These are phyloP conservation scores for Tanacetum coccineum DNA, from an alignment of 129 eudicot genomes.

Conservation along the genomic window DNA sequence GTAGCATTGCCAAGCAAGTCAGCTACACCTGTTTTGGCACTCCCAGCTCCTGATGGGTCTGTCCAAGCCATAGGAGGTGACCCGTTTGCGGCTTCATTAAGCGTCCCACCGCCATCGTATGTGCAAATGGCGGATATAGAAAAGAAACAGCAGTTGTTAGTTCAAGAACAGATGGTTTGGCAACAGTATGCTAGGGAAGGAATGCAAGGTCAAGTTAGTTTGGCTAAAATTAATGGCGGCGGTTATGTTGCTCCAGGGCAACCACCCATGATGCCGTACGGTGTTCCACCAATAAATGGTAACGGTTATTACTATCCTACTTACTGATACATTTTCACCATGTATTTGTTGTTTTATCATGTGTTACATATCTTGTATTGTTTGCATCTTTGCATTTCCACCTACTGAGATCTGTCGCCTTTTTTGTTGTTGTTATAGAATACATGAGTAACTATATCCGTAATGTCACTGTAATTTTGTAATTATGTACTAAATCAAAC, in stretches of 20 bases:
- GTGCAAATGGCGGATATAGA: conserved; percentile 67
- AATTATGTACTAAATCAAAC: conserved; percentile 8
- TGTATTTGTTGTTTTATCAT: conserved; percentile 24
- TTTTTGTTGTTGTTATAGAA: conserved; percentile 26
- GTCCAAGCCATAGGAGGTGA: conserved; percentile 64
- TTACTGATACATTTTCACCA: conserved; percentile 36
- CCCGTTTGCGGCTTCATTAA: conserved; percentile 39
- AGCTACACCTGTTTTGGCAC: conserved; percentile 57
- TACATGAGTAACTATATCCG: conserved; percentile 21
- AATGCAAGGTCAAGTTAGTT: conserved; percentile 34
- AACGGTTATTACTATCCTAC: conserved; percentile 49
- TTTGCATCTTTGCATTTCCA: conserved; percentile 6
- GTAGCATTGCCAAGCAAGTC: conserved; percentile 60
- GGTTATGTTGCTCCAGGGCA: conserved; percentile 47
- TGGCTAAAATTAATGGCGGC: conserved; percentile 26
- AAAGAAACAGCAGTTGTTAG: conserved; percentile 74
- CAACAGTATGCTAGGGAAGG: conserved; percentile 35
- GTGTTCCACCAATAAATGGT: conserved; percentile 56
- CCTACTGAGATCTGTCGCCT: conserved; percentile 1
- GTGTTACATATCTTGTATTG: conserved; percentile 18
- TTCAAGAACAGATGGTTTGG: conserved; percentile 78
- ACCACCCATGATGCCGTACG: conserved; percentile 54
- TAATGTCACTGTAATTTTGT: conserved; percentile 19
- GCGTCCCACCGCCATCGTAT: conserved; percentile 28
- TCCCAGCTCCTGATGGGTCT: conserved; percentile 78